phyloP scores from a whole-genome alignment of 345 rosid genomes.

The Atalantia buxifolia region DNA sequence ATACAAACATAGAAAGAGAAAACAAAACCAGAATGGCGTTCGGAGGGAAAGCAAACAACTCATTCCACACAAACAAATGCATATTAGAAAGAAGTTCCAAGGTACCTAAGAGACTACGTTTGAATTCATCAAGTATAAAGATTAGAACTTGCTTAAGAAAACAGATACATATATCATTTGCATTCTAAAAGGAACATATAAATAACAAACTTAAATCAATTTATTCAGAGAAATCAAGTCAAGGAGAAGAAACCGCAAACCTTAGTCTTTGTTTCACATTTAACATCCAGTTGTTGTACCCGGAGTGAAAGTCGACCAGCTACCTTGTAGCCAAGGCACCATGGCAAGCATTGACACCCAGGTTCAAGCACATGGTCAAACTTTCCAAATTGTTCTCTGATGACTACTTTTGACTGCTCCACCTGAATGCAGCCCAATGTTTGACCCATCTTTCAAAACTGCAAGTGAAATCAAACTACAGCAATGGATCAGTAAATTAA shows the following conservation, averaged over 20 bases:
- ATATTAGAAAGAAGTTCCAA: neutral
- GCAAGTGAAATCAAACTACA: neutral
- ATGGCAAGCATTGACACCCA: slow-evolving; percentile 32
- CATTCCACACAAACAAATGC: neutral
- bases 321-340: slow-evolving; percentile 27
- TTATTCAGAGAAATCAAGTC: neutral
- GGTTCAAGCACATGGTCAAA: slow-evolving; percentile 34
- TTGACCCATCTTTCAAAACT: slow-evolving; percentile 15
- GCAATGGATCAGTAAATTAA: neutral
- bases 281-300: slow-evolving; percentile 27
- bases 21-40: neutral
- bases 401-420: slow-evolving; percentile 26
- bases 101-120: neutral
- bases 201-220: neutral
- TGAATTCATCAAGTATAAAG: neutral
- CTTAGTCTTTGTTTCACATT: slow-evolving; percentile 23
- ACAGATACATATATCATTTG: neutral
- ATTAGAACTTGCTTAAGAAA: neutral
- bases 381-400: slow-evolving; percentile 31
- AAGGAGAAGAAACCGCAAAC: neutral
- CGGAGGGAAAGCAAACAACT: neutral
- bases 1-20: neutral
- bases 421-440: slow-evolving; percentile 27
- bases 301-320: slow-evolving; percentile 27
- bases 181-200: neutral